Base-by-base conservation (phyloP, 2,329 filamentous ascomycete genomes). In the Dothidotthia symphoricarpi region DNA sequence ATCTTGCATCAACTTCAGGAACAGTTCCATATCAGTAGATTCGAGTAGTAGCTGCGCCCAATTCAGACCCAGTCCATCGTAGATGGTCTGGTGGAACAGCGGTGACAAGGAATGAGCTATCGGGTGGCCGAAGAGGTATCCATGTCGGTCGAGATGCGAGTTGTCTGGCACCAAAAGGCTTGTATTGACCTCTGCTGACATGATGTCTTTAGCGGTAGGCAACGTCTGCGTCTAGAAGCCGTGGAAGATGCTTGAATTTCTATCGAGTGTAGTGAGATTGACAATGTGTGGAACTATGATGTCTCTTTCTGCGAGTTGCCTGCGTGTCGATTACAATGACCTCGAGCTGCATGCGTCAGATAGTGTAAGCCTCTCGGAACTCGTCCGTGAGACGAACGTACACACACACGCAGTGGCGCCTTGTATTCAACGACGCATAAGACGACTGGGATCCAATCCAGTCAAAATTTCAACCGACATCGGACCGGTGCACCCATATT, bases 31-130 rank as follows among this genome's bases (percentile, higher is more conserved):
- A 38, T 73, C 68, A 16, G 61, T 64, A 2, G 69, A 71, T 25
- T 70, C 66, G 14, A 77, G 64, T 3, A 69, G 68, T 24, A 74
- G 64, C 50, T 78, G 74, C 14, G 63, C 64, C 75, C 76, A 79
- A 43, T 72, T 71, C 41, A 77, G 61, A 9, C 70, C 71, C 24
- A 77, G 55, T 11, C 61, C 56, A 24, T 72, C 63, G 61, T 75
- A 80, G 43, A 78, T 68, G 8, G 75, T 76, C 41, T 74, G 68
- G 57, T 80, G 76, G 6, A 79, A 64, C 2, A 74, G 61, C 3
- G 76, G 76, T 1, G 75, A 77, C 49, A 77, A 67, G 4, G 75
- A 78, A 53, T 80, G 76, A 24, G 75, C 69, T 26, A 80, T 75
- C 3, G 72, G 76, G 53, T 76, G 73, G 43, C 76, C 76, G 44